These are phyloP conservation scores for Acacia crassicarpa DNA, from an alignment of 306 rosid genomes.

Conservation along the genomic window DNA sequence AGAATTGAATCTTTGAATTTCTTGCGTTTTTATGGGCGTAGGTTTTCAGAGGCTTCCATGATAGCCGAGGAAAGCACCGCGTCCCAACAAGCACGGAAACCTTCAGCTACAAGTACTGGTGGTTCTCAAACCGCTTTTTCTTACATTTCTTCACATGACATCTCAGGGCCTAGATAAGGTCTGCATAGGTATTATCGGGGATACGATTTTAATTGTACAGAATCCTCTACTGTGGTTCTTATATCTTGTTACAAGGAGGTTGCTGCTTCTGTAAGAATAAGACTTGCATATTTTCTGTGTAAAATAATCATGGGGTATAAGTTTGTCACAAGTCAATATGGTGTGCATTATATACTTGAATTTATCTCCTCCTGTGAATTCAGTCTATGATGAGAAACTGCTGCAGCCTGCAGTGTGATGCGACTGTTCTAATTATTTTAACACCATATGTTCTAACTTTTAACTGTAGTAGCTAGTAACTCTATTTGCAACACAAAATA, in stretches of 20 bases:
- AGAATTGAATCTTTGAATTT: conserved; percentile 73
- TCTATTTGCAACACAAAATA: too few relatives aligned
- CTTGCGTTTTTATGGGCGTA: conserved; percentile 81
- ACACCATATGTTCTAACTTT: too few relatives aligned
- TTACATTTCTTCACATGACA: conserved; percentile 68
- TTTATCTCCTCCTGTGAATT: background rate
- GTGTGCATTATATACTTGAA: background rate
- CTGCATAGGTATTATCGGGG: conserved; percentile 4
- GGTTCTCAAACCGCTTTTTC: conserved; percentile 46
- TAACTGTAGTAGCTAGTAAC: too few relatives aligned
- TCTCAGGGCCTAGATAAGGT: conserved; percentile 90
- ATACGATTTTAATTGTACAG: conserved; percentile 20
- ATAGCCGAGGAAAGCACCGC: conserved; percentile 43
- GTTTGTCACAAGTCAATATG: background rate
- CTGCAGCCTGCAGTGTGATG: background rate
- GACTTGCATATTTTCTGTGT: background rate
- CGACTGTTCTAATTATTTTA: background rate
- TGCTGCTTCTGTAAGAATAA: background rate
- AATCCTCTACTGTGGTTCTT: background rate
- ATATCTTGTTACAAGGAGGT: background rate
- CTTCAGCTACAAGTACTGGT: conserved; percentile 24
- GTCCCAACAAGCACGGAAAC: conserved; percentile 37
- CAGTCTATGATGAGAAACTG: background rate
- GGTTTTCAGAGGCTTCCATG: conserved; percentile 73
- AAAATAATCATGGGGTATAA: background rate